Base-by-base conservation (phyloP, 495 filamentous ascomycete genomes). In the Alectoria sarmentosa region DNA sequence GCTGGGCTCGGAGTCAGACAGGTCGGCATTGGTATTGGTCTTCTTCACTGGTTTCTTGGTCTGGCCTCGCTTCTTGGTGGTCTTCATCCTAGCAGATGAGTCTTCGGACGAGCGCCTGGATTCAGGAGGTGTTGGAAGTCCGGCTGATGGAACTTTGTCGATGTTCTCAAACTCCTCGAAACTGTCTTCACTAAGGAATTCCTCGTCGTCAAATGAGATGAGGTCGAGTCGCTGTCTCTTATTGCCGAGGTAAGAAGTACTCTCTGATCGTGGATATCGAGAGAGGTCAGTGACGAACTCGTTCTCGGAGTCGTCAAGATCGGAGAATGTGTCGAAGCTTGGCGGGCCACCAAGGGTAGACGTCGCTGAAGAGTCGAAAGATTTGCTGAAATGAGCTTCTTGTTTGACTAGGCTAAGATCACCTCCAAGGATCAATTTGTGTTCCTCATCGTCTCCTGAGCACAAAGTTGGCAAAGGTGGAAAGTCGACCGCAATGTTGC, bases 281-380 rank as follows among this genome's bases (percentile, higher is more conserved):
- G 92, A 87, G 13, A 96, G 80, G 56, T 85, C 84, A 74, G 84
- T 88, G 63, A 88, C 84, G 69, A 95, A 88, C 69, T 96, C 91
- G 80, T 94, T 91, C 42, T 96, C 93, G 0, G 90, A 93, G 75
- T 96, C 94, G 75, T 96, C 94, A 59, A 96, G 83, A 69, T 96
- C 93, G 28, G 91, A 93, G 64, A 95, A 83, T 65, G 90, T 88
- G 70, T 95, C 89, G 65, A 97, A 93, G 42, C 78, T 79, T 3
- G 88, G 87, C 36, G 93, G 80, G n/a, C 82, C 83, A 78, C 81
- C 81, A 67, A 84, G 77, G 30, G 77, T 75, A 34, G 77, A 79
- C 69, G 76, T 83, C 11, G 61, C 63, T 19, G 63, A 32, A 28
- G 63, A 62, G 39, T 81, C 79, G 60, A 85, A 80, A 32, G 78